Evolutionary conservation across 2,329 filamentous ascomycete species (phyloP).

Genomic region (Hymenoscyphus fructigenus): DNA sequence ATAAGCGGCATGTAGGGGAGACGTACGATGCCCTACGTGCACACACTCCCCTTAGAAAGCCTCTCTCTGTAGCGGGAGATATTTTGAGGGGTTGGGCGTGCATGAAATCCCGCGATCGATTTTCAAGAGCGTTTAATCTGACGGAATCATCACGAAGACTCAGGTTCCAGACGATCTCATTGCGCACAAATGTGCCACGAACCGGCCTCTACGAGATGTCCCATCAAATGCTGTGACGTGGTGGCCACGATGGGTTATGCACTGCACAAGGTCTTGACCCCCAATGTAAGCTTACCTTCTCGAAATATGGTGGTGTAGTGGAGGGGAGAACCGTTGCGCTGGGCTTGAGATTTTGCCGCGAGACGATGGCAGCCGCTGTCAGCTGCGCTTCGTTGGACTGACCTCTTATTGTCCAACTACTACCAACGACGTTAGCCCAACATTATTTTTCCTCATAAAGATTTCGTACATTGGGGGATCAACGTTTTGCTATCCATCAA

Average conservation of each 20-base stretch:
- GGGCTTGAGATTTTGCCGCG: not conserved
- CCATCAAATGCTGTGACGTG: not conserved
- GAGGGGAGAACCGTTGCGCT: not conserved
- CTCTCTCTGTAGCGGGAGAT: not conserved
- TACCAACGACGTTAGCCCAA: not conserved
- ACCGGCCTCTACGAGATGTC: not conserved
- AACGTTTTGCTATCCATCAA: not conserved
- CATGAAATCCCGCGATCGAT: not conserved
- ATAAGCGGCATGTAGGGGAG: not conserved
- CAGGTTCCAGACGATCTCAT: not conserved
- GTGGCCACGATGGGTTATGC: not conserved
- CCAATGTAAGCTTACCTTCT: not conserved
- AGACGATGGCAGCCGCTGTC: not conserved
- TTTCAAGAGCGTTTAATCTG: not conserved
- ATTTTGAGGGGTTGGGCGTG: not conserved
- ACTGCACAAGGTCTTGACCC: constrained; percentile 1
- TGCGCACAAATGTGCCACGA: not conserved
- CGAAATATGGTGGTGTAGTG: not conserved
- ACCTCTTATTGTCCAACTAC: not conserved
- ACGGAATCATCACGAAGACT: not conserved
- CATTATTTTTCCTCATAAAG: not conserved
- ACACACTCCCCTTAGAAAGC: not conserved
- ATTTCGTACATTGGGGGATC: not conserved
- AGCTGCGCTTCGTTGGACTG: not conserved
- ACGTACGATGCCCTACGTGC: not conserved